Evolutionary conservation across 192 early-diverging fungal species (phyloP).

Genomic region (Cladochytrium replicatum): DNA sequence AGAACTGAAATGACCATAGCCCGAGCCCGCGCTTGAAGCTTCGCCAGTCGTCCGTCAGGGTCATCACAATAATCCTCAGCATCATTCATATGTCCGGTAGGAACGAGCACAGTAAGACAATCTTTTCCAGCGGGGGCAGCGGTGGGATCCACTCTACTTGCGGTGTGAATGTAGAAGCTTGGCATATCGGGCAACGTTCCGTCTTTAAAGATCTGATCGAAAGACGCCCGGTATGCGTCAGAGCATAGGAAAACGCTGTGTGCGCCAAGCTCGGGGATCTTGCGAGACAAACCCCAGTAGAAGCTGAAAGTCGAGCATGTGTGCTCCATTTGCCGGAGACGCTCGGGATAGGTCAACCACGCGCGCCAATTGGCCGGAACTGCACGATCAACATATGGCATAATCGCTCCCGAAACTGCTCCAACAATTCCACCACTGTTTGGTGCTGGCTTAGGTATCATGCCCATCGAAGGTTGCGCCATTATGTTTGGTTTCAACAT

Average conservation of each 20-base stretch:
- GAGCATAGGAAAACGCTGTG: slow-evolving; percentile 49
- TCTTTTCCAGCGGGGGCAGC: slow-evolving; percentile 38
- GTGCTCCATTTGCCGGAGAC: slow-evolving; percentile 23
- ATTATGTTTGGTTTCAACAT: too few species aligned
- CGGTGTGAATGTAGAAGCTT: slow-evolving; percentile 48
- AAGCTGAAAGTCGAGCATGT: slow-evolving; percentile 43
- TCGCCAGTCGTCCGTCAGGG: background rate
- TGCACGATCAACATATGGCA: too few species aligned
- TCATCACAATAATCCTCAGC: slow-evolving; percentile 6
- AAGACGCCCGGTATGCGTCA: slow-evolving; percentile 35
- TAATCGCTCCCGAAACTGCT: too few species aligned
- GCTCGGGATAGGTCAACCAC: background rate
- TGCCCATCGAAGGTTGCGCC: too few species aligned
- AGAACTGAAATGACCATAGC: slow-evolving; percentile 27
- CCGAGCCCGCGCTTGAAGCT: slow-evolving; percentile 25
- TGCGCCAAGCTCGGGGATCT: slow-evolving; percentile 33
- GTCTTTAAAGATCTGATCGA: slow-evolving; percentile 42
- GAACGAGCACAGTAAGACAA: slow-evolving; percentile 39
- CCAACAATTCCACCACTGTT: too few species aligned
- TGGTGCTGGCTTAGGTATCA: too few species aligned
- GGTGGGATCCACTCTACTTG: slow-evolving; percentile 37
- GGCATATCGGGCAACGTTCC: slow-evolving; percentile 31
- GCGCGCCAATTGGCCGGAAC: too few species aligned
- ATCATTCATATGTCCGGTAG: slow-evolving; percentile 34
- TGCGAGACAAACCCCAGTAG: slow-evolving; percentile 41